phyloP scores from a whole-genome alignment of 2,329 filamentous ascomycete species.

The Fusarium tricinctum region DNA sequence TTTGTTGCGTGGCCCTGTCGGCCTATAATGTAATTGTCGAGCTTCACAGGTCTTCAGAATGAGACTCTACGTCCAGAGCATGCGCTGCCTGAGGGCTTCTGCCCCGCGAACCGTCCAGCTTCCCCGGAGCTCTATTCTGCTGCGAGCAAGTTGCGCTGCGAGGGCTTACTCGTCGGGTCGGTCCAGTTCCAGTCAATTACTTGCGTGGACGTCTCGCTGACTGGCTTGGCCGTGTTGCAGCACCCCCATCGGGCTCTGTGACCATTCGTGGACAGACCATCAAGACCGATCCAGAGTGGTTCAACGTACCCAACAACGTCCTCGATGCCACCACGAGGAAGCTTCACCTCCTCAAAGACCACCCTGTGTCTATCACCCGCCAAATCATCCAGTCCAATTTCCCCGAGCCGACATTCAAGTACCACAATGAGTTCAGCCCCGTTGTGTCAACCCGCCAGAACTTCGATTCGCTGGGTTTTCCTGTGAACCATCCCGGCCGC shows the following conservation, averaged over 20 bases:
- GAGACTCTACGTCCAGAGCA: conserved; percentile 45
- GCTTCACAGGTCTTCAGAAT: conserved; percentile 40
- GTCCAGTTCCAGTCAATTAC: conserved; percentile 31
- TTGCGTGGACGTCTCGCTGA: conserved; percentile 40
- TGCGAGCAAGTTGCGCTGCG: conserved; percentile 43
- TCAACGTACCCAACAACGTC: conserved; percentile 85
- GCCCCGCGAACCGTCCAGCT: conserved; percentile 45
- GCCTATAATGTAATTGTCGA: conserved; percentile 40
- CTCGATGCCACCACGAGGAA: conserved; percentile 79
- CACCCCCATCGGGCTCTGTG: conserved; percentile 53
- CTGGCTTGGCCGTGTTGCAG: conserved; percentile 36
- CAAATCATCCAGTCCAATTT: conserved; percentile 94
- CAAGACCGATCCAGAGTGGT: conserved; percentile 79
- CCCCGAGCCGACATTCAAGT: conserved; percentile 76
- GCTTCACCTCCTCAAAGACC: conserved; percentile 91
- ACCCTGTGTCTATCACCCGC: conserved; percentile 91
- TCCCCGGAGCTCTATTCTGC: conserved; percentile 42
- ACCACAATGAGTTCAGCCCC: conserved; percentile 84
- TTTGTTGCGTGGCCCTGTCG: conserved; percentile 15
- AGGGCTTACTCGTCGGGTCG: conserved; percentile 49
- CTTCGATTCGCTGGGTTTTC: conserved; percentile 97
- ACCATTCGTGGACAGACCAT: conserved; percentile 71
- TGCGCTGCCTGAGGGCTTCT: conserved; percentile 50
- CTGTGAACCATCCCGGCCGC: conserved; percentile 87
- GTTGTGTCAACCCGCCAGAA: conserved; percentile 89